Conservation (phyloP, 1,284 basidiomycete species). For the Inonotus obliquus region DNA sequence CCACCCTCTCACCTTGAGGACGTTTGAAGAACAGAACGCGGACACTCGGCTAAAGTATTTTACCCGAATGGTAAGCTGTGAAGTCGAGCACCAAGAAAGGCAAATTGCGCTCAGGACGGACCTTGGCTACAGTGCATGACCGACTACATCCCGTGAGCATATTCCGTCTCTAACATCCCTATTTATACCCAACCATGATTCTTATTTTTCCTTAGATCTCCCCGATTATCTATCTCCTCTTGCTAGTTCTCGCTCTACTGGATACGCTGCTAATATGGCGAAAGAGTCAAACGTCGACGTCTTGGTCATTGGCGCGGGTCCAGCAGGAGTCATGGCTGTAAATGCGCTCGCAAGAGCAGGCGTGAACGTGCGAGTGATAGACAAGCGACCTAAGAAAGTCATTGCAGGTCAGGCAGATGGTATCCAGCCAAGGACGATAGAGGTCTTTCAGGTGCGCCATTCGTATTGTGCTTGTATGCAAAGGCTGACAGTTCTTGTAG, state of each 20-base stretch:
- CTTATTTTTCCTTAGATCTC: background rate
- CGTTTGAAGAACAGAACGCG: too few relatives aligned
- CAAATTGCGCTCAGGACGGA: background rate
- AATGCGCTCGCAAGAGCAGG: constrained; percentile 59
- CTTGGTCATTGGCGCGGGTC: constrained; percentile 52
- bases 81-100: background rate
- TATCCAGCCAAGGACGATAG: constrained; percentile 72
- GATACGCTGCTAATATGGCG: background rate
- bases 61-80: background rate
- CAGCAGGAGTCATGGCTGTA: constrained; percentile 58
- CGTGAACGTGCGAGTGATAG: constrained; percentile 58
- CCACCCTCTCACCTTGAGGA: too few relatives aligned
- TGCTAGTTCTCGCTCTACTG: too few relatives aligned
- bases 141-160: background rate
- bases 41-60: too few relatives aligned
- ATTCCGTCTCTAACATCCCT: background rate
- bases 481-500: constrained; percentile 30
- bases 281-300: constrained; percentile 45
- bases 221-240: background rate
- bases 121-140: background rate
- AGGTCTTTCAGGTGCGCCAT: constrained; percentile 59
- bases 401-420: constrained; percentile 74
- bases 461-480: background rate
- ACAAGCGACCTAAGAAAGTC: constrained; percentile 53
- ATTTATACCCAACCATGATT: background rate